phyloP scores from a whole-genome alignment of 164 flowering plant genomes.

The Amborella trichopoda region DNA sequence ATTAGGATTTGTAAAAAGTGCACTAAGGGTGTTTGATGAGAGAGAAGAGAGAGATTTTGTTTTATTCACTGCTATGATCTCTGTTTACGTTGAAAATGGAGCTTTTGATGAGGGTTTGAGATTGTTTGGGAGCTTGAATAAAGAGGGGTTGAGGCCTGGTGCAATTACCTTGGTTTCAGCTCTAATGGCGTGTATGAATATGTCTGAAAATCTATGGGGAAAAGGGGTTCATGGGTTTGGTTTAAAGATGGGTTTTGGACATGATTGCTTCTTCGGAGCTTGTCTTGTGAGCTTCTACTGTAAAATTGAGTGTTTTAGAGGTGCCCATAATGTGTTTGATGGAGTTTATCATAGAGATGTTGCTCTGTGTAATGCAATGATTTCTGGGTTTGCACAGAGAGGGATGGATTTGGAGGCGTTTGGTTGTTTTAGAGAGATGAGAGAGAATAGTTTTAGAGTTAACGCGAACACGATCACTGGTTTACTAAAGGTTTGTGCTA shows the following conservation, averaged over 20 bases:
- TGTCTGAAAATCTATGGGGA: constrained; percentile 17
- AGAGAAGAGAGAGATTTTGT: too few relatives aligned
- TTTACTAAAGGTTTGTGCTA: constrained; percentile 26
- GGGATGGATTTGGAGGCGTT: constrained; percentile 20
- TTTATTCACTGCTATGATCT: too few relatives aligned
- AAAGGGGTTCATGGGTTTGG: constrained; percentile 14
- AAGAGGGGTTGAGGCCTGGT: too few relatives aligned
- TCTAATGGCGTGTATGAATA: constrained; percentile 25
- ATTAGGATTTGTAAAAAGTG: too few relatives aligned
- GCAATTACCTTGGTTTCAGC: too few relatives aligned
- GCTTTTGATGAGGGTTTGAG: too few relatives aligned
- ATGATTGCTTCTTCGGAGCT: constrained; percentile 22
- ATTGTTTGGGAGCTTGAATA: too few relatives aligned
- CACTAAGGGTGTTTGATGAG: too few relatives aligned
- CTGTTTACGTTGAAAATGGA: too few relatives aligned
- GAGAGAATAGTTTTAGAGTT: constrained; percentile 10
- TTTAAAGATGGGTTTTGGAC: constrained; percentile 9
- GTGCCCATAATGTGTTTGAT: constrained; percentile 18
- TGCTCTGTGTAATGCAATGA: constrained; percentile 40
- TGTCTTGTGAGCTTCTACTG: constrained; percentile 20
- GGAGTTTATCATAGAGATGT: constrained; percentile 19
- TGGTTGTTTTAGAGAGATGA: constrained; percentile 12
- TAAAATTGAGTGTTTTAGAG: constrained; percentile 14
- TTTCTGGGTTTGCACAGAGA: constrained; percentile 25
- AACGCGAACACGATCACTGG: constrained; percentile 24